Conservation (phyloP, 2,329 filamentous ascomycete genomes). For the Ascochyta koolunga region DNA sequence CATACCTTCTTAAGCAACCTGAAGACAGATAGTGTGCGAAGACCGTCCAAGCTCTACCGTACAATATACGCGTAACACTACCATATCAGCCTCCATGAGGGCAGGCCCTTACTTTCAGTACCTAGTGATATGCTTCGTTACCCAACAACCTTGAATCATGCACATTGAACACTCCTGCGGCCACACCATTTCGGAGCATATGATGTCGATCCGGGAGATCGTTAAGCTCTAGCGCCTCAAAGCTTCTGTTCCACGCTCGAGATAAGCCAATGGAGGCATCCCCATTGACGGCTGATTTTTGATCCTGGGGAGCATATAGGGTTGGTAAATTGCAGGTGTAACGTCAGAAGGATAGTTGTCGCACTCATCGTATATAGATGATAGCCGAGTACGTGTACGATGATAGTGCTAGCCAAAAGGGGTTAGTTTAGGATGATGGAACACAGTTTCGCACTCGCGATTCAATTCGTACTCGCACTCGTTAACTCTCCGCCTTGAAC, state of each 20-base stretch:
- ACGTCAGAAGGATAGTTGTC: not conserved
- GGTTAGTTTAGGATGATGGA: not conserved
- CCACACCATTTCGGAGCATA: not conserved
- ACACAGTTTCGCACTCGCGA: not conserved
- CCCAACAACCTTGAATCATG: not conserved
- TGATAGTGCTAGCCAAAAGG: not conserved
- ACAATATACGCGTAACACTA: conserved; percentile 8
- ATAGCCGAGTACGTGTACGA: conserved; percentile 10
- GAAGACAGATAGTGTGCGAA: not conserved
- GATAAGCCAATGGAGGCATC: not conserved
- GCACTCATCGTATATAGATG: conserved; percentile 8
- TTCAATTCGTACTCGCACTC: not conserved
- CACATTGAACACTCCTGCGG: not conserved
- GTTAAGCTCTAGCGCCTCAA: not conserved
- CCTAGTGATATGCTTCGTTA: not conserved
- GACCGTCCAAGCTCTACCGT: not conserved
- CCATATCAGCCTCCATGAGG: not conserved
- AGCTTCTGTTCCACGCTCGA: not conserved
- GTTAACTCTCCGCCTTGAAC: not conserved
- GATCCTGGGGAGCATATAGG: not conserved
- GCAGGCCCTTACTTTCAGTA: not conserved
- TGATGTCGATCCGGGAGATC: conserved; percentile 2
- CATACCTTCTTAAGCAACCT: not conserved
- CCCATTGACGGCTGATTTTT: conserved; percentile 1
- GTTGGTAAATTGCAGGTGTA: conserved; percentile 6